Conservation (phyloP, 1,284 basidiomycete species). For the Ustilago esculenta region DNA sequence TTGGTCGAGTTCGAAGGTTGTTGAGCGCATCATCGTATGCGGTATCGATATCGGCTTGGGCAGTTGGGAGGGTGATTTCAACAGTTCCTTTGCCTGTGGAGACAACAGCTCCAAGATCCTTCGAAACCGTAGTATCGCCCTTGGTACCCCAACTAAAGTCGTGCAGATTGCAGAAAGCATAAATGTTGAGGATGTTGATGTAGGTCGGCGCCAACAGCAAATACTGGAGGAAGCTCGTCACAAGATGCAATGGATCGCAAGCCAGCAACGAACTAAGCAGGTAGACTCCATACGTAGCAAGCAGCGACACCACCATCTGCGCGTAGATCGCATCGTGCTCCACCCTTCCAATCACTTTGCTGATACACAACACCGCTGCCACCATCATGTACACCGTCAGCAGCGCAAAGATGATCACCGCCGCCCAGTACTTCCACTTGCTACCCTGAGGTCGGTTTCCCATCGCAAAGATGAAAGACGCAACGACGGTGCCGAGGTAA, state of each 20-base stretch:
- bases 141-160: constrained; percentile 68
- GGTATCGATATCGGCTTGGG: constrained; percentile 84
- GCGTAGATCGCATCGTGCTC: constrained; percentile 74
- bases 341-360: constrained; percentile 47
- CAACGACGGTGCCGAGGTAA: constrained; percentile 83
- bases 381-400: constrained; percentile 82
- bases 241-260: constrained; percentile 87
- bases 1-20: constrained; percentile 77
- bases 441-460: constrained; percentile 94
- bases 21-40: constrained; percentile 88
- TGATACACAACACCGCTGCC: constrained; percentile 59
- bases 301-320: constrained; percentile 83
- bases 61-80: constrained; percentile 85
- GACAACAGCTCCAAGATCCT: constrained; percentile 64
- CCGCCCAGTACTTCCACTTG: constrained; percentile 84
- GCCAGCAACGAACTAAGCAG: constrained; percentile 76
- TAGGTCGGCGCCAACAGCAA: constrained; percentile 90
- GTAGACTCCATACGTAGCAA: constrained; percentile 79
- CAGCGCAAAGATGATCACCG: constrained; percentile 79
- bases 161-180: constrained; percentile 62
- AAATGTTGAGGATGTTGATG: constrained; percentile 76
- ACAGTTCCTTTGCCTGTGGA: constrained; percentile 71
- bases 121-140: constrained; percentile 59
- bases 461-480: constrained; percentile 94
- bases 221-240: constrained; percentile 94